phyloP scores from a whole-genome alignment of 352 stramenopile species.

The Thalassiosira hispida region DNA sequence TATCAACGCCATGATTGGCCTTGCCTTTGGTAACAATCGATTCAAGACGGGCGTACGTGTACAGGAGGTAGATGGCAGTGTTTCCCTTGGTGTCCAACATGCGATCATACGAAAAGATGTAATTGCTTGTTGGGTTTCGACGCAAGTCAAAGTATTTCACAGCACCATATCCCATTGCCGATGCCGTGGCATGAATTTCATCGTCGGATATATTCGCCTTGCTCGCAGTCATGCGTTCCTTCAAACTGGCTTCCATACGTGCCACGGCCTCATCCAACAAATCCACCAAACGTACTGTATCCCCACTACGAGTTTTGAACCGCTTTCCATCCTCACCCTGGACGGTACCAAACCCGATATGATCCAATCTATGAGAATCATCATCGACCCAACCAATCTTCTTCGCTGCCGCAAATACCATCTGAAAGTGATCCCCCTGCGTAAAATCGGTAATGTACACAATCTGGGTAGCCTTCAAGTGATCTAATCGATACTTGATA shows the following conservation, averaged over 20 bases:
- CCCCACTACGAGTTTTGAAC: conserved; percentile 98
- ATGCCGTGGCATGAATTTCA: conserved; percentile 92
- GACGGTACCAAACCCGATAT: conserved; percentile 92
- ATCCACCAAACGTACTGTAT: conserved; percentile 98
- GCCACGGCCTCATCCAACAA: conserved; percentile 96
- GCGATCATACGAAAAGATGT: conserved; percentile 97
- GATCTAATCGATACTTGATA: conserved; percentile 88
- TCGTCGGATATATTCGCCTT: conserved; percentile 89
- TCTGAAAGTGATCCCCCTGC: conserved; percentile 90
- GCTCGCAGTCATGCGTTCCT: conserved; percentile 91
- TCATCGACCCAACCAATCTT: conserved; percentile 85
- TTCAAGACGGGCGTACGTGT: conserved; percentile 96
- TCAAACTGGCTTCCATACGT: conserved; percentile 93
- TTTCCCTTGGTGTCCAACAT: conserved; percentile 99
- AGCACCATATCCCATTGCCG: conserved; percentile 97
- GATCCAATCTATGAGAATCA: conserved; percentile 81
- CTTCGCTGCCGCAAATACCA: conserved; percentile 87
- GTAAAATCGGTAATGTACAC: conserved; percentile 92
- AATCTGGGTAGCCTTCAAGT: conserved; percentile 85
- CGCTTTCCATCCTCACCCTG: conserved; percentile 92
- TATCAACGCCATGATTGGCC: conserved; percentile 85
- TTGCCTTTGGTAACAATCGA: conserved; percentile 95
- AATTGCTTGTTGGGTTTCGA: conserved; percentile 97
- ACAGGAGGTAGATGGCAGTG: conserved; percentile 99
- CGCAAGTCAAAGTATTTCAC: conserved; percentile 99